These are phyloP conservation scores for Syncephalastrum racemosum DNA, from an alignment of 371 early-diverging fungal species.

Conservation along the genomic window DNA sequence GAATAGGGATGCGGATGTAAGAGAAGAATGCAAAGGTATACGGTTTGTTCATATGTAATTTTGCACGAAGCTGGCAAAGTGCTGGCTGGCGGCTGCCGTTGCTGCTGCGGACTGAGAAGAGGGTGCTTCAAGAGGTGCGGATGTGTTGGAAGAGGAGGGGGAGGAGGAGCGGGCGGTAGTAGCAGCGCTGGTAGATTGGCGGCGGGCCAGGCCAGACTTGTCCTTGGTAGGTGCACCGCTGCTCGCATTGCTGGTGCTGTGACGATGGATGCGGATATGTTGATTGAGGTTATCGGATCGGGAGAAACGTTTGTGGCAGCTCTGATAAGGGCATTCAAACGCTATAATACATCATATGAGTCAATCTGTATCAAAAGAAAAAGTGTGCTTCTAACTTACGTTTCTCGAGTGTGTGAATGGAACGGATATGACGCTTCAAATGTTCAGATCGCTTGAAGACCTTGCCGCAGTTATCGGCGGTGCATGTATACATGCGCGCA, in stretches of 20 bases:
- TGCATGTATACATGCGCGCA: conserved; percentile 52
- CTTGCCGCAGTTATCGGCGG: conserved; percentile 54
- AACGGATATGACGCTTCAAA: conserved; percentile 64
- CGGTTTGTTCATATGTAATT: conserved; percentile 21
- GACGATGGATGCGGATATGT: conserved; percentile 64
- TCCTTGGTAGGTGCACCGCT: no score
- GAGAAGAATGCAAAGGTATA: background rate
- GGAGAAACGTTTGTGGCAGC: conserved; percentile 81
- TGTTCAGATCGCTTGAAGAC: conserved; percentile 69
- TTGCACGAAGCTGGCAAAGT: conserved; percentile 30
- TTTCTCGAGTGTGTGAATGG: conserved; percentile 65
- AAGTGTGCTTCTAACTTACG: conserved; percentile 48
- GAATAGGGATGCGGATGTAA: background rate
- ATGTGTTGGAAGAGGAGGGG: conserved; percentile 71
- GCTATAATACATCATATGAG: conserved; percentile 37
- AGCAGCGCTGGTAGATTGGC: conserved; percentile 4
- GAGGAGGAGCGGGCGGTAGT: conserved; percentile 22
- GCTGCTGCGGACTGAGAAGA: conserved; percentile 6
- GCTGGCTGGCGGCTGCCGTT: conserved; percentile 12
- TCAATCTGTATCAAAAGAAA: no score
- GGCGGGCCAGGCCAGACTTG: background rate
- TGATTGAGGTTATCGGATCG: conserved; percentile 82
- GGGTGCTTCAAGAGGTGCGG: conserved; percentile 53
- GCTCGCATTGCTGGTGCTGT: conserved; percentile 19
- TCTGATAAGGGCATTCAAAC: conserved; percentile 63